Evolutionary conservation across 495 filamentous ascomycete species (phyloP).

Genomic region (Schizothecium vesticola): DNA sequence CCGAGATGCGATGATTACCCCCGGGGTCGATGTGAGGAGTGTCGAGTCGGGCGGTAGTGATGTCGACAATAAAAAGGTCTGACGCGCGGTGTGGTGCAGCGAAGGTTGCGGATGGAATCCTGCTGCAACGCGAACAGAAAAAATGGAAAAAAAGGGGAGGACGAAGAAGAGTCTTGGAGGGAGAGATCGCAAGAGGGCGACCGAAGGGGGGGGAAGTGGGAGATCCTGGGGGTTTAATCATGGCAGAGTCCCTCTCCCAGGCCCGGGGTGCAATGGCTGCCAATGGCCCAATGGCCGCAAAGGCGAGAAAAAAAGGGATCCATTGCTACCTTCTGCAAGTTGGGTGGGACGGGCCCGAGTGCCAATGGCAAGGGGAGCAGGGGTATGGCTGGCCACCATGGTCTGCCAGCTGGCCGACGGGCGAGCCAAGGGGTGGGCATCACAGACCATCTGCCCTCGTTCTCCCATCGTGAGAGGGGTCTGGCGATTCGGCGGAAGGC

Average conservation of each 20-base stretch:
- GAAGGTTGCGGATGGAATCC: slow-evolving; percentile 16
- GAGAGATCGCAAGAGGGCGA: slow-evolving; percentile 31
- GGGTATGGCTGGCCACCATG: slow-evolving; percentile 15
- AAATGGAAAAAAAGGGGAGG: slow-evolving; percentile 24
- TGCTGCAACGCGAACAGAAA: slow-evolving; percentile 29
- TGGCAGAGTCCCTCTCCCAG: slow-evolving; percentile 22
- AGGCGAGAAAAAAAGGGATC: slow-evolving; percentile 11
- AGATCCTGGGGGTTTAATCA: slow-evolving; percentile 34
- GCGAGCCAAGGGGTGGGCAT: slow-evolving; percentile 4
- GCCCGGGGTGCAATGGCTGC: slow-evolving; percentile 15
- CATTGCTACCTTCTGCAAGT: slow-evolving; percentile 15
- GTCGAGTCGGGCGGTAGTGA: not conserved
- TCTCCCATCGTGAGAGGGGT: slow-evolving; percentile 1
- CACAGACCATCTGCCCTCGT: no score
- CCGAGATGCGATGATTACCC: slow-evolving; percentile 25
- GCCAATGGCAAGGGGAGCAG: slow-evolving; percentile 19
- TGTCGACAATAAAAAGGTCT: not conserved
- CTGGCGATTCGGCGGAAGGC: not conserved
- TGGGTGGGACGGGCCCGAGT: slow-evolving; percentile 11
- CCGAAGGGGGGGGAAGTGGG: slow-evolving; percentile 21
- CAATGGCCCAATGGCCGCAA: slow-evolving; percentile 4
- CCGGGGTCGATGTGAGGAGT: slow-evolving; percentile 16
- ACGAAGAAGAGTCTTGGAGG: slow-evolving; percentile 29
- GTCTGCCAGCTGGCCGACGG: slow-evolving; percentile 13
- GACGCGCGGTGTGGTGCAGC: slow-evolving; percentile 13